Evolutionary conservation across 768 basidiomycete species (phyloP), one percentile per base, ranked within the genome.

Genomic region (Suillus ampliporus): DNA sequence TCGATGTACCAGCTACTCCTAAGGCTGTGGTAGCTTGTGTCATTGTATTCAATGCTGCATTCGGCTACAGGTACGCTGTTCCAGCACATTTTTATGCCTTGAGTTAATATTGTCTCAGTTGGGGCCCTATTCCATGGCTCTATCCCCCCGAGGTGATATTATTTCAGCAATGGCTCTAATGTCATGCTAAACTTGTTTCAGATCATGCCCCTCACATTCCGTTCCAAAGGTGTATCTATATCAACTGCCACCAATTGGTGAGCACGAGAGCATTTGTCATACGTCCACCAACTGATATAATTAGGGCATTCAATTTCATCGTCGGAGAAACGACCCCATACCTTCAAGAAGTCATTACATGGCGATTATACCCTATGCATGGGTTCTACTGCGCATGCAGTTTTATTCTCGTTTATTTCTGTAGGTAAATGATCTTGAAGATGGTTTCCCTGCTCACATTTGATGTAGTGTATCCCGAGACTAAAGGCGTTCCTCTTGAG

Each of bases 361-460:
- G 96, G 95, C 84, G 92, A 52, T 74, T 98, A 60, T 97, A 98
- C 78, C 93, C 94, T 0, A 96, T 98, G 94, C 95, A 97, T 68
- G 94, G 90, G 26, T 94, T 94, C 78, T 95, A 94, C 76, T 95
- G 94, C 72, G 85, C 85, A 10, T 89, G 91, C 70, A 93, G 93
- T 71, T 92, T 96, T 72, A 79, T 97, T 52, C 79, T 95, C 48
- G 91, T 95, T 6, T 94, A 91, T 75, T 91, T 93, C 76, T 76
- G 87, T 94, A 71, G 66, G 90, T 61, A 31, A n/a, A 48, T 59
- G 46, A 4, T 26, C 31, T 17, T 40, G 41, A 34, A 8, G 3
- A 10, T 10, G 56, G 19, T 15, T 8, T 52, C 41, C 54, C 9
- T 52, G 35, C 62, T 72, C 14, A 76, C 34, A 3, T 26, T n/a